These are phyloP conservation scores for Globisporangium nagaii DNA, from an alignment of 352 stramenopile genomes.

Conservation along the genomic window DNA sequence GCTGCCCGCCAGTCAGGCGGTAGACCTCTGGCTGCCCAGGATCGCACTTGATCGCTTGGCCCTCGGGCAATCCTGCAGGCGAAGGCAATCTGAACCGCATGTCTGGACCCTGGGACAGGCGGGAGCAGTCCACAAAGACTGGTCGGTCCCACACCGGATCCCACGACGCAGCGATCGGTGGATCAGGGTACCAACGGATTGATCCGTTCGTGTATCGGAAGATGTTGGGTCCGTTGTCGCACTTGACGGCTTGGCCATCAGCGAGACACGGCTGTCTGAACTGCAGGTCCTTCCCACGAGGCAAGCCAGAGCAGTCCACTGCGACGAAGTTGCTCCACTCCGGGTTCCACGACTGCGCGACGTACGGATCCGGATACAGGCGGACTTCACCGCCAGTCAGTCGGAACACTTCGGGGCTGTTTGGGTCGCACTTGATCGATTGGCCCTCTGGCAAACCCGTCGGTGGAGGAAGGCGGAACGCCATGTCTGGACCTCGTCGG, in stretches of 20 bases:
- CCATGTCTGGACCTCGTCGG: background rate
- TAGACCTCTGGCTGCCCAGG: background rate
- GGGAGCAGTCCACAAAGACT: slow-evolving; percentile 13
- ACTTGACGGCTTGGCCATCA: slow-evolving; percentile 12
- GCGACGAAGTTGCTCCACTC: background rate
- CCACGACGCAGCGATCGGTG: slow-evolving; percentile 17
- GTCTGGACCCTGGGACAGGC: slow-evolving; percentile 1
- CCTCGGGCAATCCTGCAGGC: background rate
- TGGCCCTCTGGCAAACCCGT: slow-evolving; percentile 1
- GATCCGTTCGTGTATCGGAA: slow-evolving; percentile 8
- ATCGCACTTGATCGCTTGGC: slow-evolving; percentile 7
- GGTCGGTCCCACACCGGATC: slow-evolving; percentile 10
- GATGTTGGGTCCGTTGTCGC: slow-evolving; percentile 3
- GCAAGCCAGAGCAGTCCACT: background rate
- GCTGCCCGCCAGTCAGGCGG: slow-evolving; percentile 1
- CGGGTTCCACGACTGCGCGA: background rate
- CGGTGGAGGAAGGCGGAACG: background rate
- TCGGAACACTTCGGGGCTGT: background rate
- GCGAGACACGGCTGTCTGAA: background rate
- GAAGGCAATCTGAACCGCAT: background rate
- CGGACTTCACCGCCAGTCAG: background rate
- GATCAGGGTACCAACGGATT: slow-evolving; percentile 15
- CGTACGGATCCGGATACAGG: background rate
- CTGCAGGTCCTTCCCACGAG: slow-evolving; percentile 6
- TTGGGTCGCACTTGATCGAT: slow-evolving; percentile 4